phyloP scores from a whole-genome alignment of 164 flowering plant species.

The Protea cynaroides region DNA sequence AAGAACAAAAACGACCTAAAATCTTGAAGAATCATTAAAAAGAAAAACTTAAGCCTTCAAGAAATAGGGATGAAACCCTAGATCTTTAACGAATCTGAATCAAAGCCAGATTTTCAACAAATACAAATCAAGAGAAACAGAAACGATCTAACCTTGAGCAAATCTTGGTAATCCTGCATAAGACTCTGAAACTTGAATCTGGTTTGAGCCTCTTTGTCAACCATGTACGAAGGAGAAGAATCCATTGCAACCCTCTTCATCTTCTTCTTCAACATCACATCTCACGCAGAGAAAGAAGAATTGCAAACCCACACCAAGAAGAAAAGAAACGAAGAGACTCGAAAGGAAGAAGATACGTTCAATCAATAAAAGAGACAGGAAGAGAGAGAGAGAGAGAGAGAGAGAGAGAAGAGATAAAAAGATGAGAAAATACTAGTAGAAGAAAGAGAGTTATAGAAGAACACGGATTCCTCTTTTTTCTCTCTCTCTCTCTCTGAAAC shows the following conservation, averaged over 20 bases:
- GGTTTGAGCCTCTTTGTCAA: slow-evolving; percentile 39
- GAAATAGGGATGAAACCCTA: too few relatives aligned
- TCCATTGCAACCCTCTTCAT: slow-evolving; percentile 36
- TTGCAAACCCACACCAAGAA: neutral
- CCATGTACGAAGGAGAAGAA: slow-evolving; percentile 12
- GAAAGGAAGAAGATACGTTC: neutral
- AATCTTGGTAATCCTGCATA: slow-evolving; percentile 61
- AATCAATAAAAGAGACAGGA: slow-evolving; percentile 7
- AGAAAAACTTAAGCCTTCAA: neutral
- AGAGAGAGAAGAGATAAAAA: neutral
- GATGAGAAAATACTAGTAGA: neutral
- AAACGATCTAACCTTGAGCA: slow-evolving; percentile 43
- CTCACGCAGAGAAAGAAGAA: slow-evolving; percentile 5
- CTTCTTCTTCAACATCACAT: slow-evolving; percentile 54
- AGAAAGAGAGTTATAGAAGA: slow-evolving; percentile 13
- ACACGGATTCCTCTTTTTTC: slow-evolving; percentile 33
- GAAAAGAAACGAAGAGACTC: neutral
- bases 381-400: slow-evolving; percentile 4
- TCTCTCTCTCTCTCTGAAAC: slow-evolving; percentile 45
- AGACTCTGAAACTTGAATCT: slow-evolving; percentile 59
- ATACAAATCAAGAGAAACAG: slow-evolving; percentile 6
- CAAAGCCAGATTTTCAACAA: slow-evolving; percentile 24
- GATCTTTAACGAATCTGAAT: slow-evolving; percentile 3
- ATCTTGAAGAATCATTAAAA: neutral
- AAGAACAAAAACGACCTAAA: neutral